A percentile compares a stretch with the other conserved stretches of the same genome.
These are phyloP conservation scores for Pseudotsuga menziesii DNA, from an alignment of 75 land plant species.

Conservation along the genomic window DNA sequence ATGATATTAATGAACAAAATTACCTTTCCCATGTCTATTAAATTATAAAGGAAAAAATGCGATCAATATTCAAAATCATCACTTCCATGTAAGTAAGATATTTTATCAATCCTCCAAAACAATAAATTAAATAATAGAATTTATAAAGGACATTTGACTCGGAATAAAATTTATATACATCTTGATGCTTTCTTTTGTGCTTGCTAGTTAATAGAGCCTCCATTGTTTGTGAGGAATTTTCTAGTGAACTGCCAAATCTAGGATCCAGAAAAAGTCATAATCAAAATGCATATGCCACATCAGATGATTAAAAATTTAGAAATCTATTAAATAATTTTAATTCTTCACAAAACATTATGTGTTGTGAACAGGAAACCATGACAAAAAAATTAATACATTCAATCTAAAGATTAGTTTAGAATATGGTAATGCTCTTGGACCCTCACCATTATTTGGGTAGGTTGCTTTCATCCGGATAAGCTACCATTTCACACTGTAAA, in stretches of 20 bases:
- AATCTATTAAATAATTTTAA: no score
- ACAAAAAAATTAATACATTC: no score
- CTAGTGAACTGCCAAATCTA: conserved; percentile 37
- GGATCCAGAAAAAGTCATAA: neutral
- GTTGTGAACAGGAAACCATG: no score
- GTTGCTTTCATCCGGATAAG: no score
- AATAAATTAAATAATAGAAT: conserved; percentile 6
- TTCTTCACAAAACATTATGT: no score
- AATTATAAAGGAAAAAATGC: neutral
- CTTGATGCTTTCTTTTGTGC: conserved; percentile 55
- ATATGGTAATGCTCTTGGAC: neutral
- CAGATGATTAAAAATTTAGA: neutral
- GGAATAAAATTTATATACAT: conserved; percentile 7
- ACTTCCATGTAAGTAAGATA: neutral
- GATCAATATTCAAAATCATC: neutral
- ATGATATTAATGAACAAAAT: no score
- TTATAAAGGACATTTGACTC: neutral
- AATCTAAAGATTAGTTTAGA: neutral
- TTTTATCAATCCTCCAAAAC: neutral
- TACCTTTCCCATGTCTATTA: no score
- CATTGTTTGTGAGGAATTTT: conserved; percentile 74
- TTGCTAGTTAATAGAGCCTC: conserved; percentile 76
- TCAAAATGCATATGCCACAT: neutral
- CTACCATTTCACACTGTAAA: no score
- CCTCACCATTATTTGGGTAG: no score